Evolutionary conservation across 2,329 filamentous ascomycete species (phyloP), one percentile per base, ranked within the genome.

Genomic region (Aspergillus nomiae): DNA sequence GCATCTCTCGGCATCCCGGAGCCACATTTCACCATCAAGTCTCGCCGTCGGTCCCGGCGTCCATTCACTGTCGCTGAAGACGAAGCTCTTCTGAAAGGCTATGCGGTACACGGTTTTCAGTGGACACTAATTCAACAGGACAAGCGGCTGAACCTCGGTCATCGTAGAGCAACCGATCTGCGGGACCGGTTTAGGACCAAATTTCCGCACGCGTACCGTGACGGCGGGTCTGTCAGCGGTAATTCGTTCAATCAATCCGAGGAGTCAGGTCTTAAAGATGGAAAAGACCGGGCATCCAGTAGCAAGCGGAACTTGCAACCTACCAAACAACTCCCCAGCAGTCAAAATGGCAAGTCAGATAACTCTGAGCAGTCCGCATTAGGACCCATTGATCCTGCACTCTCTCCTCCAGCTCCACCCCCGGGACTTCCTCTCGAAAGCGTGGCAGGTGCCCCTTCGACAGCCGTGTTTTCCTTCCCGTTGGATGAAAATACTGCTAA

Each of bases 91-190:
- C 75, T 88, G 1, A 82, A 81, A 68, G 87, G 87, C 5, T 88
- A 87, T 64, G 78, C 82, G 26, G 84, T 84, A 55, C 81, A 89
- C 65, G 86, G 86, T 3, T 83, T 86, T 56, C 80, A 84, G 48
- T 90, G 87, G 87, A 86, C 85, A 12, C 73, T 80, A 8, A 89
- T 90, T 58, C 81, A 83, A 63, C 81, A 85, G 61, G 86, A 89
- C 63, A 75, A 76, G 16, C 77, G 81, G 7, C 73, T 89, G 3
- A 80, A 82, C 14, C 80, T 89, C 51, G 70, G 73, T 11, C 78
- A 83, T 66, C 81, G 87, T 48, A 82, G 82, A 51, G 79, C 85
- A 19, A 87, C 86, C 2, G 87, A 89, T 69, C 71, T 90, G 16
- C 81, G 87, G 36, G 87, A 89, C 71, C 83, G 87, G 4, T 87